Evolutionary conservation across 1,284 basidiomycete species (phyloP).

Genomic region (Tremellales sp.): DNA sequence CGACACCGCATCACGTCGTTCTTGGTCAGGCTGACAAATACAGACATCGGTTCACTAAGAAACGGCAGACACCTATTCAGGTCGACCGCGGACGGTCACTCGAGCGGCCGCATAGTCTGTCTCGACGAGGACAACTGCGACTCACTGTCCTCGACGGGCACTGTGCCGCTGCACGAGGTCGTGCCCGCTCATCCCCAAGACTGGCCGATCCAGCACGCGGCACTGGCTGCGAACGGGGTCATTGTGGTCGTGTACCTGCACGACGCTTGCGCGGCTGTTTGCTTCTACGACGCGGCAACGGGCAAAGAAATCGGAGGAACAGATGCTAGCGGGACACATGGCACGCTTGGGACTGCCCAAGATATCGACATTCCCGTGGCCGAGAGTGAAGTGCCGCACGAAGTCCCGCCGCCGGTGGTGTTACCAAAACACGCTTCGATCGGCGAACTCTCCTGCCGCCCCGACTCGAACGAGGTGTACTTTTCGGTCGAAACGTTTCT

Average conservation of each 20-base stretch:
- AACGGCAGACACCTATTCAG: conserved; percentile 12
- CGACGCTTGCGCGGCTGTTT: conserved; percentile 17
- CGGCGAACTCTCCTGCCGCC: too few species aligned
- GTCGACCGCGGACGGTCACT: conserved; percentile 11
- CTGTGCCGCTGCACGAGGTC: too few species aligned
- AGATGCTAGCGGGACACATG: too few species aligned
- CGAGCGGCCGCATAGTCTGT: conserved; percentile 6
- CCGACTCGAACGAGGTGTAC: too few species aligned
- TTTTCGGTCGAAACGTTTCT: too few species aligned
- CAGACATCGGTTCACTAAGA: conserved; percentile 13
- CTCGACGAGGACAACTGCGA: too few species aligned
- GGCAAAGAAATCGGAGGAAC: conserved; percentile 10
- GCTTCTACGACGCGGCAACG: conserved; percentile 12
- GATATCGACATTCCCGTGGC: conserved; percentile 15
- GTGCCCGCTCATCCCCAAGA: conserved; percentile 10
- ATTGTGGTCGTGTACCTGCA: conserved; percentile 15
- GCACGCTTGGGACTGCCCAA: too few species aligned
- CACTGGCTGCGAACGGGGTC: conserved; percentile 9
- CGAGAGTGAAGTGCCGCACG: too few species aligned
- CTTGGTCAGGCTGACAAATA: neutral
- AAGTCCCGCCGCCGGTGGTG: too few species aligned
- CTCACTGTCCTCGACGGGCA: too few species aligned
- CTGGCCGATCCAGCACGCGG: conserved; percentile 5
- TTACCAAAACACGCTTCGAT: too few species aligned
- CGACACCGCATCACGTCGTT: too few species aligned